Evolutionary conservation across 2,329 filamentous ascomycete genomes (phyloP).

Genomic region (Paradendryphiella salina): DNA sequence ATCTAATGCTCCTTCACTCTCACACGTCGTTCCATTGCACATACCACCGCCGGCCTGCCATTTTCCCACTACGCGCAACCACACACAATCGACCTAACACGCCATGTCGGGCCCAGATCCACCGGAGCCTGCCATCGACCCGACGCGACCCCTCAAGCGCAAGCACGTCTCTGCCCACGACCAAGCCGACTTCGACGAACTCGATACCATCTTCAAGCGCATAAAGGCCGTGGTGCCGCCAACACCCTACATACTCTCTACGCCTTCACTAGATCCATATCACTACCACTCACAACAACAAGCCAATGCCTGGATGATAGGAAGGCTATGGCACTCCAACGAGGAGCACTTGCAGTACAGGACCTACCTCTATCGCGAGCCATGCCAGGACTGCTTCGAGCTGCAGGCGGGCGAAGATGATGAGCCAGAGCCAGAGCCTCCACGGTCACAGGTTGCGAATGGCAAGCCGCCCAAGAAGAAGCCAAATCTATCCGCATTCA

Average conservation of each 20-base stretch:
- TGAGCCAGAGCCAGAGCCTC: constrained; percentile 51
- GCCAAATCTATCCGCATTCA: constrained; percentile 64
- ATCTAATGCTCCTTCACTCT: constrained; percentile 25
- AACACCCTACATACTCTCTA: constrained; percentile 53
- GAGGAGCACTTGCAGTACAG: constrained; percentile 66
- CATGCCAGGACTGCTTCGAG: constrained; percentile 53
- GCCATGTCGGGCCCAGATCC: constrained; percentile 41
- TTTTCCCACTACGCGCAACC: constrained; percentile 4
- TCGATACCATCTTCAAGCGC: constrained; percentile 50
- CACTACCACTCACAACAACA: constrained; percentile 49
- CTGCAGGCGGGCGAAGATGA: constrained; percentile 59
- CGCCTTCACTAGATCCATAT: constrained; percentile 53
- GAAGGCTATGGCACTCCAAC: constrained; percentile 57
- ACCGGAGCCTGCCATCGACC: constrained; percentile 28
- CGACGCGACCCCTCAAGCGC: constrained; percentile 35
- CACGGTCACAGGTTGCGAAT: constrained; percentile 38
- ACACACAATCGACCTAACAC: constrained; percentile 10
- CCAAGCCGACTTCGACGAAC: constrained; percentile 45
- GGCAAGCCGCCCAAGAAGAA: constrained; percentile 60
- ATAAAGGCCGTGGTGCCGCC: constrained; percentile 49
- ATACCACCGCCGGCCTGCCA: constrained; percentile 13
- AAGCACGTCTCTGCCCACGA: constrained; percentile 34
- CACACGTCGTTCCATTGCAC: constrained; percentile 12
- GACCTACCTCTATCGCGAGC: constrained; percentile 63
- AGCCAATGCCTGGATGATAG: constrained; percentile 49